These are phyloP conservation scores for Lactarius akahatsu DNA, from an alignment of 768 basidiomycete species.

Conservation along the genomic window DNA sequence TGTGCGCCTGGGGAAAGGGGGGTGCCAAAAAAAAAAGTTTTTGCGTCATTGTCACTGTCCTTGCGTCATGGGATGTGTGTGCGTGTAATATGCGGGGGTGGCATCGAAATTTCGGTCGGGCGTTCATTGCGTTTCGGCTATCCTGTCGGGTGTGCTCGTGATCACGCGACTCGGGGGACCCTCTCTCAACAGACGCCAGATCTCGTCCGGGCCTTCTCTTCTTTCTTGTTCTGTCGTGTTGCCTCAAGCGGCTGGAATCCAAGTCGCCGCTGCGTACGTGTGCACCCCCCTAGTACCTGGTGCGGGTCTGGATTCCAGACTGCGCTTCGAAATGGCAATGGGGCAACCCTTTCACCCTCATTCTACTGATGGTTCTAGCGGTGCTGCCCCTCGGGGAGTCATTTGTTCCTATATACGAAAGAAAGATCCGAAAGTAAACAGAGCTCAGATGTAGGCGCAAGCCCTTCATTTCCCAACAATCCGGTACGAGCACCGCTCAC, in stretches of 20 bases:
- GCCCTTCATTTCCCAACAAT: conserved; percentile 12
- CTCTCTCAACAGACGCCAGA: background rate
- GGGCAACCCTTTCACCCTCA: background rate
- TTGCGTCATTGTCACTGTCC: background rate
- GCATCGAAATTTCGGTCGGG: background rate
- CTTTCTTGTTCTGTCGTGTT: background rate
- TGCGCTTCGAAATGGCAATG: conserved; percentile 13
- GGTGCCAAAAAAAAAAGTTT: background rate
- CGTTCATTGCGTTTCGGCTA: background rate
- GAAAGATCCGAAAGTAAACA: background rate
- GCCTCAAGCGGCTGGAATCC: background rate
- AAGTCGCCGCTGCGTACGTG: background rate
- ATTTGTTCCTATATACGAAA: background rate
- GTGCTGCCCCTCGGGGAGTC: background rate
- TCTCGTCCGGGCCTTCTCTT: background rate
- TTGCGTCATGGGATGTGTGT: background rate
- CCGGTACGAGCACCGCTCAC: background rate
- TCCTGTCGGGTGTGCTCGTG: background rate
- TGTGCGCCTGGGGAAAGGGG: background rate
- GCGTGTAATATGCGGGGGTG: background rate
- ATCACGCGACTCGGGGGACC: background rate
- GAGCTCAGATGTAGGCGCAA: background rate
- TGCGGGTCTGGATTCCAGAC: conserved; percentile 16
- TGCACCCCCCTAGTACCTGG: background rate
- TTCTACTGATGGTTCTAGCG: background rate